Evolutionary conservation across 768 basidiomycete genomes (phyloP).

Genomic region (Fistulinella prunicolor): DNA sequence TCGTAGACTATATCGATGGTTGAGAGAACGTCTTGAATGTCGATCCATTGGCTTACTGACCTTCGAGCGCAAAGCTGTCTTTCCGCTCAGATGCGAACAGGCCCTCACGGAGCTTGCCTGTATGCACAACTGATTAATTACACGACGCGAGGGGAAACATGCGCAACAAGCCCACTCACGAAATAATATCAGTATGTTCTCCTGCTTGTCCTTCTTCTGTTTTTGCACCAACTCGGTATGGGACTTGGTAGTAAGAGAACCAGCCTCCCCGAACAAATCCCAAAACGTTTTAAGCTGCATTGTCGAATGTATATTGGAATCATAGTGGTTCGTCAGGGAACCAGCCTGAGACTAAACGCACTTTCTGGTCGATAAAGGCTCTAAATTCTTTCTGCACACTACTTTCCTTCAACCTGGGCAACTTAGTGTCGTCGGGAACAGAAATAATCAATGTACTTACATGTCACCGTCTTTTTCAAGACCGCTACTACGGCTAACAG

Average conservation of each 20-base stretch:
- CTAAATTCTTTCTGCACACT: slow-evolving; percentile 67
- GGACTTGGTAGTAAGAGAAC: not conserved
- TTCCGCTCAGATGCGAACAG: slow-evolving; percentile 55
- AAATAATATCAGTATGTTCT: slow-evolving; percentile 71
- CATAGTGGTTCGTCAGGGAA: not conserved
- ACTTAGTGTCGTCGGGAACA: slow-evolving; percentile 34
- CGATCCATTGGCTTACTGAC: slow-evolving; percentile 33
- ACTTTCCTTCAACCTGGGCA: slow-evolving; percentile 54
- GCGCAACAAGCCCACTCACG: slow-evolving; percentile 41
- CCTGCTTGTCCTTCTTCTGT: slow-evolving; percentile 50
- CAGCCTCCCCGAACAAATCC: slow-evolving; percentile 32
- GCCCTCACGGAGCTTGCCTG: slow-evolving; percentile 78
- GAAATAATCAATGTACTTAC: slow-evolving; percentile 42
- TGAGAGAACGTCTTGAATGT: not conserved
- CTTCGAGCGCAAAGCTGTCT: slow-evolving; percentile 67
- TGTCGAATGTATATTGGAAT: not conserved
- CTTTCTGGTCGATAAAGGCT: slow-evolving; percentile 63
- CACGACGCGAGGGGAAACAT: not conserved
- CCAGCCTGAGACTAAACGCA: slow-evolving; percentile 27
- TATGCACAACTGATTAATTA: not conserved
- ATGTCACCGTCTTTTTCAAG: slow-evolving; percentile 70
- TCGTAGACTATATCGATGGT: slow-evolving; percentile 54
- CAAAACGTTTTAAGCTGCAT: slow-evolving; percentile 51
- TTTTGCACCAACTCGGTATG: slow-evolving; percentile 25
- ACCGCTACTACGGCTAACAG: slow-evolving; percentile 75